These are phyloP conservation scores for Mollisia scopiformis DNA, from an alignment of 2,329 filamentous ascomycete genomes.

Conservation along the genomic window DNA sequence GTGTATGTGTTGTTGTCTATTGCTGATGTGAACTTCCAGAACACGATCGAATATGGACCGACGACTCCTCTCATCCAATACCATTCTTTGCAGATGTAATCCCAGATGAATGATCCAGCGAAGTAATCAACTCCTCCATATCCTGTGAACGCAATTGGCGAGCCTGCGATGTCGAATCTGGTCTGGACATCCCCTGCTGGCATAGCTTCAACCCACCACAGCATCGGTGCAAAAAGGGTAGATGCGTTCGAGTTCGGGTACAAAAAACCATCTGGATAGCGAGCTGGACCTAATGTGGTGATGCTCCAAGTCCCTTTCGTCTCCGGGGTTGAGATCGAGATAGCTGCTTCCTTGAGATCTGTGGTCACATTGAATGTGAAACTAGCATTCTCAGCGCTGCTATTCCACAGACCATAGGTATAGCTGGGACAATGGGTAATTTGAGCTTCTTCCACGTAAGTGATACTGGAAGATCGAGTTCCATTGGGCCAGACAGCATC, in stretches of 20 bases:
- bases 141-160: not conserved
- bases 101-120: not conserved
- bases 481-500: not conserved
- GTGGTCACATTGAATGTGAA: not conserved
- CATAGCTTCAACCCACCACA: not conserved
- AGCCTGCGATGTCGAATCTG: not conserved
- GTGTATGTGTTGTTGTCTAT: not conserved
- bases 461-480: not conserved
- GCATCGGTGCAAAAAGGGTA: not conserved
- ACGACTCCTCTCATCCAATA: slow-evolving; percentile 1
- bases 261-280: not conserved
- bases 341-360: not conserved
- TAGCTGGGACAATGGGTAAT: not conserved
- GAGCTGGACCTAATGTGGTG: not conserved
- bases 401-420: not conserved
- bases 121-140: slow-evolving; percentile 1
- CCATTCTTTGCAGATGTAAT: not conserved
- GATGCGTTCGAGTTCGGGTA: not conserved
- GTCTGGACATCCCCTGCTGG: not conserved
- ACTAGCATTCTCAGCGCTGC: not conserved
- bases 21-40: not conserved
- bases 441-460: not conserved
- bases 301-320: not conserved
- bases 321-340: not conserved
- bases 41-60: not conserved